Evolutionary conservation across 129 eudicot genomes (phyloP), one percentile per base, ranked within the genome.

Genomic region (Flaveria ramosissima): DNA sequence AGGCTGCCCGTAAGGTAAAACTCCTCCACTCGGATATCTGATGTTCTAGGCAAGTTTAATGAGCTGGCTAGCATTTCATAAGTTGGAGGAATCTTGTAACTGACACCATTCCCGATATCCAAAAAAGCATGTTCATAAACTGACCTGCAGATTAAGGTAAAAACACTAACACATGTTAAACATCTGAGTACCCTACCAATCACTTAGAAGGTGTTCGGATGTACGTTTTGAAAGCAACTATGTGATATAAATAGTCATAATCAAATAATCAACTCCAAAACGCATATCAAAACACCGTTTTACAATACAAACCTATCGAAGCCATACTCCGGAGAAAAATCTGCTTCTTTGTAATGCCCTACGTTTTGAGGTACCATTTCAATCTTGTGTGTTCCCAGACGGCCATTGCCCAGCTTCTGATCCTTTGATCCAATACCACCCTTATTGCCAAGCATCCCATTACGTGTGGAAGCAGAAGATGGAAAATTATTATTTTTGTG

Each of bases 61-160:
- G 92, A 77, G 47, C 88, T 48, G 17, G 92, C 83, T 80, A 94
- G 74, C 83, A 82, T 79, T 75, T 91, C 97, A 86, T 91, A 94
- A 68, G 90, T 85, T 45, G 83, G 90, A 55, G 99, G 99, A 76
- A 94, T 91, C 82, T 86, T 86, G 81, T 94, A 94, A 20, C 89
- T 83, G 59, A 91, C 85, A 78, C 97, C 88, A 32, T 94, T 92
- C 27, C 97, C 97, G 62, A 94, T 87, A 76, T 94, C 97, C 84
- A 94, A 66, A 80, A 84, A 89, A 70, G 86, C 85, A 77, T 97
- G 92, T 82, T 91, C 97, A 64, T 72, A 71, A 69, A 77, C 76
- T 32, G 88, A 80, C 67, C 99, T 94, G 98, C 68, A 72, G 3
- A 73, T 64, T 72, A 64, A 72, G 36, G 73, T 50, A 79, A 64